Evolutionary conservation across 208 protist genomes (phyloP), one percentile per base, ranked within the genome.

Genomic region (Leishmania amazonensis): DNA sequence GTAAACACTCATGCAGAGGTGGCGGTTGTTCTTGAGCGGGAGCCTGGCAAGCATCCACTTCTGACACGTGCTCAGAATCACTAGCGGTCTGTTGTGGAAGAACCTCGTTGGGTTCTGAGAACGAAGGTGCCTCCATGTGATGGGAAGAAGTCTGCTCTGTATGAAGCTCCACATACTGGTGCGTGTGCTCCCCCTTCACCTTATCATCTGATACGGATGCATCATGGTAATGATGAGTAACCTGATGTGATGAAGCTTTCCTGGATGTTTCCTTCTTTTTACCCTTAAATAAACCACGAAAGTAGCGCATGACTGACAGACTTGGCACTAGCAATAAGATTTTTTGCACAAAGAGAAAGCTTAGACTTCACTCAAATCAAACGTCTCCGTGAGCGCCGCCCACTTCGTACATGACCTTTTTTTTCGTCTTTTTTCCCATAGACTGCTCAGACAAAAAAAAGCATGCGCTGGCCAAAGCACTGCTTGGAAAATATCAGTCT

Each of bases 281-380:
- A 64, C 79, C 71, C n/a, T 78, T 81, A 35, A 85, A 85, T 1
- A 85, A n/a, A 31, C 70, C 76, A 35, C 76, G 76, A 70, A 85
- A 49, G 74, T 79, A 85, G 17, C 75, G 38, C 81, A 85, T 85
- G 21, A n/a, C 53, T 76, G 35, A 74, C 11, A 53, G 9, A 1
- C 70, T 74, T 74, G 13, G 19, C 45, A 74, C 28, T 35, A 54
- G 28, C 70, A 35, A 74, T 74, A 51, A 31, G 28, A 17, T 24
- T 74, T 54, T 73, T 73, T 7, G 24, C 24, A 8, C 28, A 35
- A 28, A 74, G 42, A 54, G 45, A 74, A 74, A 3, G 7, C 70
- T 19, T 17, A 74, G 70, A 35, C 3, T 38, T 54, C 47, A 74
- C 45, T 21, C 19, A 74, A 53, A 31, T 53, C 4, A 53, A 54